Conservation (phyloP, 139 green algal genomes). For the Haematococcus lacustris region DNA sequence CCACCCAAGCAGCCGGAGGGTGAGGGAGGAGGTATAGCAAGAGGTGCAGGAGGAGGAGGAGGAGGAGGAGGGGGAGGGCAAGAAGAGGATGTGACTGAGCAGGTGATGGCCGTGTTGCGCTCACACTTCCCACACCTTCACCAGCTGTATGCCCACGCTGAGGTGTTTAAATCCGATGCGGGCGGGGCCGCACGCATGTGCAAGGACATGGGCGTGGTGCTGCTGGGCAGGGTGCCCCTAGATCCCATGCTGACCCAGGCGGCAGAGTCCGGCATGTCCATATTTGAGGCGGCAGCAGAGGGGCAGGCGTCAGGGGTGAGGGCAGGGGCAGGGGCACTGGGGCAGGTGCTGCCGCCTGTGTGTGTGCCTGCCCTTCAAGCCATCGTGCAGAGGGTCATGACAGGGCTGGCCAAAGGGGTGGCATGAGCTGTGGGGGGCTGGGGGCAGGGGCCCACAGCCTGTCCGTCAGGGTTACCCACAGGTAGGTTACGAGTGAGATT, state of each 20-base stretch:
- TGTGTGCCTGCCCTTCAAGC: background rate
- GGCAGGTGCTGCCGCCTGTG: background rate
- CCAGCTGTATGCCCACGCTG: constrained; percentile 13
- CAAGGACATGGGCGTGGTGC: constrained; percentile 61
- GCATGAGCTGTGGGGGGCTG: too few relatives aligned
- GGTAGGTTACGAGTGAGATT: too few relatives aligned
- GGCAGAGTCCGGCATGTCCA: constrained; percentile 56
- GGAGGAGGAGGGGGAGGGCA: too few relatives aligned
- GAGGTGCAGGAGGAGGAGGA: too few relatives aligned
- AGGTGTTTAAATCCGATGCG: constrained; percentile 62
- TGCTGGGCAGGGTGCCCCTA: constrained; percentile 81
- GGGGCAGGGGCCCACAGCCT: too few relatives aligned
- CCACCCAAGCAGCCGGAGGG: background rate
- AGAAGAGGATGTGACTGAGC: constrained; percentile 33
- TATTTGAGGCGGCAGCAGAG: constrained; percentile 18
- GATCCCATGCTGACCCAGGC: constrained; percentile 64
- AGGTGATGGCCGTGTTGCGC: constrained; percentile 26
- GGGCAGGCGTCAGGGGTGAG: background rate
- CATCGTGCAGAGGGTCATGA: background rate
- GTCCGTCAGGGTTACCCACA: too few relatives aligned
- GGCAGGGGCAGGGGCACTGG: background rate
- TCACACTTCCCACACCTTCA: constrained; percentile 16
- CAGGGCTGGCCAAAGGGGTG: background rate
- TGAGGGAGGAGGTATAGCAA: too few relatives aligned
- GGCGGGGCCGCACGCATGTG: constrained; percentile 74